These are phyloP conservation scores for Zygoascus bituminiphila DNA, from an alignment of 805 yeast genomes.

Conservation along the genomic window DNA sequence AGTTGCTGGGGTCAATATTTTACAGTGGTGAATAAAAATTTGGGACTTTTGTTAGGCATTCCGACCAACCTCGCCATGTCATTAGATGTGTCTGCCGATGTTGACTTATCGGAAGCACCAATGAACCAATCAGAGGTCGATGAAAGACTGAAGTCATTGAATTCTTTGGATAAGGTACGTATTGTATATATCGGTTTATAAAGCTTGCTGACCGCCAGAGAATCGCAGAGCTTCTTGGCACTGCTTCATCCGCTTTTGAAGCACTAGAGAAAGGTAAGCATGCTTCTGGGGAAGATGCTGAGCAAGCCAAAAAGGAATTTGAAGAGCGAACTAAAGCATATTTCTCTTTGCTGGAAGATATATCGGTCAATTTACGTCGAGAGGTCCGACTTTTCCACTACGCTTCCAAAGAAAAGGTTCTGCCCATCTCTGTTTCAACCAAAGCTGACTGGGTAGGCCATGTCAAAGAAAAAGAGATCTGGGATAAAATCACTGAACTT, in stretches of 20 bases:
- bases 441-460: slow-evolving; percentile 63
- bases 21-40: too few species aligned
- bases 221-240: slow-evolving; percentile 20
- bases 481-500: slow-evolving; percentile 20
- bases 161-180: slow-evolving; percentile 20
- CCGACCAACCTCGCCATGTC: neutral
- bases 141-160: slow-evolving; percentile 23
- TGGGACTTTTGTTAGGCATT: too few species aligned
- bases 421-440: slow-evolving; percentile 62
- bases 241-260: slow-evolving; percentile 22
- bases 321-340: slow-evolving; percentile 39
- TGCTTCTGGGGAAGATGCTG: slow-evolving; percentile 9
- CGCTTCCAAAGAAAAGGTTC: slow-evolving; percentile 39
- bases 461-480: slow-evolving; percentile 41
- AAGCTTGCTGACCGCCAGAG: slow-evolving; percentile 3
- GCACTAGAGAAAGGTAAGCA: slow-evolving; percentile 24
- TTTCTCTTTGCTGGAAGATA: slow-evolving; percentile 46
- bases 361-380: slow-evolving; percentile 52
- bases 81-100: slow-evolving; percentile 12
- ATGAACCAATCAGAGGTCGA: slow-evolving; percentile 22
- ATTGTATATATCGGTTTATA: neutral
- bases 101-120: slow-evolving; percentile 21
- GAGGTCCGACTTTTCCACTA: slow-evolving; percentile 58
- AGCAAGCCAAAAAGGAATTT: slow-evolving; percentile 33
- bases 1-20: too few species aligned